Evolutionary conservation across 2,329 filamentous ascomycete species (phyloP).

Genomic region (Sclerotinia sclerotiorum): DNA sequence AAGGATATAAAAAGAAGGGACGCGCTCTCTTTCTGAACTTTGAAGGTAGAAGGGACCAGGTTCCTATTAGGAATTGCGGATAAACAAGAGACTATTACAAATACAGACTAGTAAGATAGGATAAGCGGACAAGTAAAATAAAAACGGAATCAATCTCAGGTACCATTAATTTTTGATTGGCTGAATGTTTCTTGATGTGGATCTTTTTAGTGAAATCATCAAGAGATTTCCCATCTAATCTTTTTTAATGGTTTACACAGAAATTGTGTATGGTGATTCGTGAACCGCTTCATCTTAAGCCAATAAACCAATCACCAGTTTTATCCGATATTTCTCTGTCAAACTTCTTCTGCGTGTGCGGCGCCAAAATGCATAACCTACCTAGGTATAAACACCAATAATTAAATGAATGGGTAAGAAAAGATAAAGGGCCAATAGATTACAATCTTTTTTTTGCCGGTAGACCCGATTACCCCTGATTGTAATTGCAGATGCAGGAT

Average conservation of each 20-base stretch:
- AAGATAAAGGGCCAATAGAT: not conserved
- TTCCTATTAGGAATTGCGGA: not conserved
- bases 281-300: not conserved
- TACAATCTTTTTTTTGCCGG: slow-evolving; percentile 3
- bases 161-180: not conserved
- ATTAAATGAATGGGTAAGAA: not conserved
- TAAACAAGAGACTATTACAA: not conserved
- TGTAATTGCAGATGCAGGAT: not conserved
- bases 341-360: not conserved
- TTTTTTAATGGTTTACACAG: not conserved
- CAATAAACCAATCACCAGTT: slow-evolving; percentile 1
- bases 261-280: not conserved
- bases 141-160: not conserved
- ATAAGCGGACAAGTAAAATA: not conserved
- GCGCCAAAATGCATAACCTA: slow-evolving; percentile 7
- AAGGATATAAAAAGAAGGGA: not conserved
- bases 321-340: not conserved
- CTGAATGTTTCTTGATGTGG: not conserved
- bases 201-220: not conserved
- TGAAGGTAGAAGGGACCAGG: not conserved
- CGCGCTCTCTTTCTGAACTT: not conserved
- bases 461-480: slow-evolving; percentile 7
- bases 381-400: not conserved
- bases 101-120: not conserved
- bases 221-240: not conserved